A percentile compares a stretch with the other conserved stretches of the same genome.
phyloP scores from a whole-genome alignment of 805 yeast species.

The Saccharomycopsis sp. region DNA sequence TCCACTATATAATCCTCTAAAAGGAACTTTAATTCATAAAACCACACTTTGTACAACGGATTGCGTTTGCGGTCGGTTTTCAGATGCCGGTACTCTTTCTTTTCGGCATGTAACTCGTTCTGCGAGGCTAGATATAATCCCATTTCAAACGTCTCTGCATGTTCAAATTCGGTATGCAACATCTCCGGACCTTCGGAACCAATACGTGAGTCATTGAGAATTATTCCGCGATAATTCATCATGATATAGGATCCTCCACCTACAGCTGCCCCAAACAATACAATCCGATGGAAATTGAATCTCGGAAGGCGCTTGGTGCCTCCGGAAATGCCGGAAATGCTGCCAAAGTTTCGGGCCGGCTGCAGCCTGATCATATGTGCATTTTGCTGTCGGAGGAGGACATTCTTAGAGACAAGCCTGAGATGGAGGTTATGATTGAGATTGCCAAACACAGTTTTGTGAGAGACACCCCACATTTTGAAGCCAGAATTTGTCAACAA shows the following conservation, averaged over 20 bases:
- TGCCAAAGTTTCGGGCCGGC: neutral
- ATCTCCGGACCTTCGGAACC: neutral
- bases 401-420: neutral
- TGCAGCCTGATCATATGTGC: neutral
- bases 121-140: conserved; percentile 59
- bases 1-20: conserved; percentile 54
- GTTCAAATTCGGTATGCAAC: conserved; percentile 32
- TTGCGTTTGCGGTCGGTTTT: conserved; percentile 22
- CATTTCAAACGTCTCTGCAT: conserved; percentile 62
- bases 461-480: neutral
- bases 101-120: conserved; percentile 41
- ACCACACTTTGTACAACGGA: conserved; percentile 22
- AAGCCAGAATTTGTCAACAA: no score
- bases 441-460: neutral
- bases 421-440: no score
- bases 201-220: neutral
- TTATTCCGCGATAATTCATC: neutral
- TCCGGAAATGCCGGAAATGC: neutral
- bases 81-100: conserved; percentile 29
- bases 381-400: neutral
- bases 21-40: conserved; percentile 37
- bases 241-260: neutral
- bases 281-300: neutral
- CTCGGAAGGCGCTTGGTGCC: neutral
- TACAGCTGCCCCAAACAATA: neutral